Evolutionary conservation across 2,329 filamentous ascomycete species (phyloP).

Genomic region (Talaromyces sp.): DNA sequence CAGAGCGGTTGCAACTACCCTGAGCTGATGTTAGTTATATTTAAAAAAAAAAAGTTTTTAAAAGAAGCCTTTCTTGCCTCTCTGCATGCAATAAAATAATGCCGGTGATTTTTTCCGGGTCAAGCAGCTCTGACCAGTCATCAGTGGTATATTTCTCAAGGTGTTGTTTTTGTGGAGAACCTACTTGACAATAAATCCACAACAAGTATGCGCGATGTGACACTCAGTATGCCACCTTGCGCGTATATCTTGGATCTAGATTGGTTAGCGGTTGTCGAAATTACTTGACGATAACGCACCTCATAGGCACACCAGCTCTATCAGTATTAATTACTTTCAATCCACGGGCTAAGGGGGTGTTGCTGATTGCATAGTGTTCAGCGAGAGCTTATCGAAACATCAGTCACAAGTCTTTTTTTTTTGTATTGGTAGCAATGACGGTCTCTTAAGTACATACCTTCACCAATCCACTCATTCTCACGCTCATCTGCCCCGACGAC

Average conservation of each 20-base stretch:
- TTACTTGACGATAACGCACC: slow-evolving; percentile 27
- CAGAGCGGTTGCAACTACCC: slow-evolving; percentile 75
- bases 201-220: slow-evolving; percentile 91
- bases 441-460: slow-evolving; percentile 40
- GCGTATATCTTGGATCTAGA: slow-evolving; percentile 82
- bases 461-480: slow-evolving; percentile 95
- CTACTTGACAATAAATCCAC: slow-evolving; percentile 79
- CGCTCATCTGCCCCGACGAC: slow-evolving; percentile 84
- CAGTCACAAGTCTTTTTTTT: slow-evolving; percentile 6
- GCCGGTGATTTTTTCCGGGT: slow-evolving; percentile 80
- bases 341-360: slow-evolving; percentile 73
- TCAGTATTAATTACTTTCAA: slow-evolving; percentile 93
- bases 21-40: slow-evolving; percentile 22
- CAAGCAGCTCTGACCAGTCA: slow-evolving; percentile 51
- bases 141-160: slow-evolving; percentile 46
- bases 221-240: slow-evolving; percentile 85
- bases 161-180: slow-evolving; percentile 38
- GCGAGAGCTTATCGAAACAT: slow-evolving; percentile 58
- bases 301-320: slow-evolving; percentile 74
- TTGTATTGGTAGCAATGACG: neutral
- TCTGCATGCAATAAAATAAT: slow-evolving; percentile 86
- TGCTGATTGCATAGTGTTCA: slow-evolving; percentile 89
- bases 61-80: slow-evolving; percentile 30
- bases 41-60: neutral
- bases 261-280: neutral